A percentile compares a stretch with the other conserved stretches of the same genome.
Conservation (phyloP, 805 yeast genomes). For the Candida michaelii region DNA sequence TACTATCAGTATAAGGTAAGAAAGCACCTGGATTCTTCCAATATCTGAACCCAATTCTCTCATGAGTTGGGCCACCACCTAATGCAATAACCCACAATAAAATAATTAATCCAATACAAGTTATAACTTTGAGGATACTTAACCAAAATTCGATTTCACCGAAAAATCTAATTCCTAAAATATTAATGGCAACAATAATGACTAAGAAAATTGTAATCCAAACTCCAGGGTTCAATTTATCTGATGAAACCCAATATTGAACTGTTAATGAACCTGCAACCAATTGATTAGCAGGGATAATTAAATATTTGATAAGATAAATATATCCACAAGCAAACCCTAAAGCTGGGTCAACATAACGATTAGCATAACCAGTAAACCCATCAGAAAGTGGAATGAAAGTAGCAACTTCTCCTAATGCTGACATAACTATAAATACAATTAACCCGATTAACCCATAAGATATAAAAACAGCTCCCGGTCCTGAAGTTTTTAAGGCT, state of each 20-base stretch:
- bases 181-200: constrained; percentile 39
- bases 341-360: constrained; percentile 64
- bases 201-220: constrained; percentile 53
- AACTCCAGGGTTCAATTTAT: constrained; percentile 53
- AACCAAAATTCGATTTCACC: constrained; percentile 65
- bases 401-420: constrained; percentile 69
- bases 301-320: constrained; percentile 54
- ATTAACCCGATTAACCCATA: constrained; percentile 70
- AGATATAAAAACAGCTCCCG: constrained; percentile 60
- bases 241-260: constrained; percentile 52
- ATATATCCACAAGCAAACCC: constrained; percentile 72
- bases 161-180: constrained; percentile 51
- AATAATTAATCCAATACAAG: constrained; percentile 66
- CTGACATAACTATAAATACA: constrained; percentile 68
- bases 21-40: constrained; percentile 72
- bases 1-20: constrained; percentile 44
- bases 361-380: constrained; percentile 61
- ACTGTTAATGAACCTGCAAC: constrained; percentile 60
- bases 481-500: constrained; percentile 71
- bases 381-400: constrained; percentile 66
- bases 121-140: constrained; percentile 61
- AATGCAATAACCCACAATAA: constrained; percentile 62
- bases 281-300: constrained; percentile 62
- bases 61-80: constrained; percentile 79
- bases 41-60: constrained; percentile 69